Base-by-base conservation (phyloP, 306 rosid genomes). In the Pueraria montana region DNA sequence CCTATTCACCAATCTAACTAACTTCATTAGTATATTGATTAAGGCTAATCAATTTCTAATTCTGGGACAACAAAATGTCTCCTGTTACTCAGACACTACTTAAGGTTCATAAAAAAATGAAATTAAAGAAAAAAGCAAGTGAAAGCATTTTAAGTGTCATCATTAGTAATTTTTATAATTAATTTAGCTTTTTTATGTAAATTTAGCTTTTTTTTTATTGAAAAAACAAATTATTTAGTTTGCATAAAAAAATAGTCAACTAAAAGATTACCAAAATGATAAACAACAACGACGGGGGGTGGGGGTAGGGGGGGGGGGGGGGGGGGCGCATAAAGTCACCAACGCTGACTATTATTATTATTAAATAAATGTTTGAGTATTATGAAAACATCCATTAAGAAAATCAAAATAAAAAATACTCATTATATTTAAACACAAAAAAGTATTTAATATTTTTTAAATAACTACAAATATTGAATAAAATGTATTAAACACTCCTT, bases 1-100 rank as follows among this genome's bases (percentile, higher is more conserved):
- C 76, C 90, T 56, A 14, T 72, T 58, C 72, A 75, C 80, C 45
- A 77, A 21, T 67, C 80, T 55, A 65, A 64, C 87, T 65, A 77
- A 74, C 74, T 68, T 68, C 69, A 58, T 84, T 75, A 80, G 42
- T 27, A 65, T 53, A 70, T 27, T 74, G 34, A 85, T 84, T 76
- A 50, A 78, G 66, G 32, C 64, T 82, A 76, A 78, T 74, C 74
- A 74, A 73, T 64, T 49, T 66, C 23, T 74, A 74, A 30, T 30
- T 24, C 58, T 23, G 30, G 55, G 64, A 77, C 72, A 78, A 49
- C 11, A 62, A 72, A 43, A 38, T 86, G 78, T 78, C 84, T 82
- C 86, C 78, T 64, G 30, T 53, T 72, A 72, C 61, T 63, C 59
- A 45, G 82, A 61, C 83, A 81, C 80, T 63, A 13, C 72, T 43